Conservation (phyloP, 805 yeast species). For the Nakazawaea wickerhamii region DNA sequence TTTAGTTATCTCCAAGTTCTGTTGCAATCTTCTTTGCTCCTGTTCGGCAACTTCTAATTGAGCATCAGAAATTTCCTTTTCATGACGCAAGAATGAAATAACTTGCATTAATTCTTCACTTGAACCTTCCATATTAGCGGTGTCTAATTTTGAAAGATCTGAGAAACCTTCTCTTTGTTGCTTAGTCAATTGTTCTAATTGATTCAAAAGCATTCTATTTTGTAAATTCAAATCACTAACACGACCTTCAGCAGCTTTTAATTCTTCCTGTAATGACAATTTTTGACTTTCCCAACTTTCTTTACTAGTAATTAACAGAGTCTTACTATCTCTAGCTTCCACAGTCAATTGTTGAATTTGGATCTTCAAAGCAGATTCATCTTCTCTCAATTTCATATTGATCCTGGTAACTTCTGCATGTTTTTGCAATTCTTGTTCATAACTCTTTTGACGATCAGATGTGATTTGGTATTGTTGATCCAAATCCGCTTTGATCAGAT, state of each 20-base stretch:
- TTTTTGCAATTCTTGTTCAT: slow-evolving; percentile 48
- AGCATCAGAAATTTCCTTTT: slow-evolving; percentile 63
- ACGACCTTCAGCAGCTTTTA: slow-evolving; percentile 39
- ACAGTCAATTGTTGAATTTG: slow-evolving; percentile 32
- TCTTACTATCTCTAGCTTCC: slow-evolving; percentile 29
- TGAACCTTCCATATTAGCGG: slow-evolving; percentile 10
- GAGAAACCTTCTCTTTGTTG: slow-evolving; percentile 7
- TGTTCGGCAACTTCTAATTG: slow-evolving; percentile 47
- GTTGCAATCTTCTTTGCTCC: slow-evolving; percentile 50
- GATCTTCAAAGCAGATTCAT: slow-evolving; percentile 17
- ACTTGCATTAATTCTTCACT: slow-evolving; percentile 43
- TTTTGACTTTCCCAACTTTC: slow-evolving; percentile 43
- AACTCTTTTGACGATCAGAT: slow-evolving; percentile 44
- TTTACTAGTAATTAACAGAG: slow-evolving; percentile 30
- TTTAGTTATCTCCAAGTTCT: slow-evolving; percentile 39
- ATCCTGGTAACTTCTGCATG: slow-evolving; percentile 47
- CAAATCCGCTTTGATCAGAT: slow-evolving; percentile 30
- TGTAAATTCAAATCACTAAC: slow-evolving; percentile 59
- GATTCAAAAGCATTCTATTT: slow-evolving; percentile 61
- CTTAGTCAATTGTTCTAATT: slow-evolving; percentile 43
- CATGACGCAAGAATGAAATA: slow-evolving; percentile 60
- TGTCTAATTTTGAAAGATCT: slow-evolving; percentile 18
- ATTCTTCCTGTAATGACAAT: slow-evolving; percentile 37
- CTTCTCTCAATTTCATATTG: slow-evolving; percentile 18
- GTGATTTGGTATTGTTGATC: slow-evolving; percentile 42